These are phyloP conservation scores for Wickerhamiella musiphila DNA, from an alignment of 805 yeast genomes.

Conservation along the genomic window DNA sequence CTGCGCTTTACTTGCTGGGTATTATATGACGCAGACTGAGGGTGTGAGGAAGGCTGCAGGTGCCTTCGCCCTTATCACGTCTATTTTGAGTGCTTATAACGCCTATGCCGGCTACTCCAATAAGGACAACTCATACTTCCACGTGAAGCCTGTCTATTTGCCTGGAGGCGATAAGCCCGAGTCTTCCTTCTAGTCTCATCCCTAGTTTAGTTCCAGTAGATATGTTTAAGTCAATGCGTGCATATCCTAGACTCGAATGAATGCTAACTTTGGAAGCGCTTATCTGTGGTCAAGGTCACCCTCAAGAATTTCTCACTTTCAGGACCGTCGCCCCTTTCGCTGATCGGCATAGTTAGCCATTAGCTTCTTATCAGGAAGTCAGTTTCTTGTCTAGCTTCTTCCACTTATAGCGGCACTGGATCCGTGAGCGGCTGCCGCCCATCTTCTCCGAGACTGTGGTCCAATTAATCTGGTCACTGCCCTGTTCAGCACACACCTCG, in stretches of 20 bases:
- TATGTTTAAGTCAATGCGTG: too few species aligned
- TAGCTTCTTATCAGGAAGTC: too few species aligned
- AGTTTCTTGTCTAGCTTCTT: constrained; percentile 47
- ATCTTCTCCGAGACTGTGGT: constrained; percentile 75
- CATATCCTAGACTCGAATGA: too few species aligned
- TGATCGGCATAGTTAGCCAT: too few species aligned
- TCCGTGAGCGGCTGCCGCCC: constrained; percentile 78
- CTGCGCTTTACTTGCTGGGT: constrained; percentile 36
- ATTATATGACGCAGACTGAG: constrained; percentile 26
- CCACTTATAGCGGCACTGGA: constrained; percentile 95
- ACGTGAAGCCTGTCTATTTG: constrained; percentile 31
- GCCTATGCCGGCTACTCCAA: constrained; percentile 48
- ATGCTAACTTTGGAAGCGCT: too few species aligned
- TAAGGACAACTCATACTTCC: constrained; percentile 39
- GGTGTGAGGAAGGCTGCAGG: constrained; percentile 41
- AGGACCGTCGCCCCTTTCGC: too few species aligned
- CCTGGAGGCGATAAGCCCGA: constrained; percentile 19
- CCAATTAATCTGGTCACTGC: constrained; percentile 50
- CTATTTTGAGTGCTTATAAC: constrained; percentile 42
- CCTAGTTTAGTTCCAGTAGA: too few species aligned
- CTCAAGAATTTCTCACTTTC: too few species aligned
- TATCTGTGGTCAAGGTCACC: too few species aligned
- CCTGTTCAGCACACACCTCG: constrained; percentile 24
- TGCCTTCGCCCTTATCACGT: constrained; percentile 37
- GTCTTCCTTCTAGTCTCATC: too few species aligned